Evolutionary conservation across 108 stramenopile genomes (phyloP).

Genomic region (Aurantiochytrium sp.): DNA sequence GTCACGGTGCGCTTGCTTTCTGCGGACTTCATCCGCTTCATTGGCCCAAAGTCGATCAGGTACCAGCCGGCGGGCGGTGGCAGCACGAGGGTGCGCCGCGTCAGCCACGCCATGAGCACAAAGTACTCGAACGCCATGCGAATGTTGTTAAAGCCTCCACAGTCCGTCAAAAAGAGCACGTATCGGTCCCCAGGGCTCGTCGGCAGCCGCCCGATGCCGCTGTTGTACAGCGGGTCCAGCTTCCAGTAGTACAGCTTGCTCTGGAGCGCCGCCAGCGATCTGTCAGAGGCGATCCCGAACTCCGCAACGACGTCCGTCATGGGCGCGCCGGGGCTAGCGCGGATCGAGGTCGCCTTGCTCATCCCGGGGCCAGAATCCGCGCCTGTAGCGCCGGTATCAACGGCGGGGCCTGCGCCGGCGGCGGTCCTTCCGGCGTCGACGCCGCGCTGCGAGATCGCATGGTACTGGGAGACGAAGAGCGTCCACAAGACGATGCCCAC

Average conservation of each 20-base stretch:
- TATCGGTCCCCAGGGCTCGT: not conserved
- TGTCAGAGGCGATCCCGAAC: not conserved
- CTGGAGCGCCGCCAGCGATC: not conserved
- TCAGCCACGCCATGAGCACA: conserved; percentile 27
- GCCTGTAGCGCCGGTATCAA: not conserved
- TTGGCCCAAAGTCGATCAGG: conserved; percentile 1
- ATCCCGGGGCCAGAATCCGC: not conserved
- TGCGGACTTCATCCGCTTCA: not conserved
- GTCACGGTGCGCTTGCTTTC: not conserved
- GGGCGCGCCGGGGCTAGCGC: not conserved
- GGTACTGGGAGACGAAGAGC: not conserved
- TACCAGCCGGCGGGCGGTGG: conserved; percentile 11
- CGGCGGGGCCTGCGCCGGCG: not conserved
- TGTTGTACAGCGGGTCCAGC: conserved; percentile 6
- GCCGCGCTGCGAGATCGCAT: not conserved
- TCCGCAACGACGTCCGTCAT: not conserved
- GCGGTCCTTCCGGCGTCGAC: not conserved
- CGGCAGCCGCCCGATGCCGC: not conserved
- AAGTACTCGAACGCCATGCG: conserved; percentile 30
- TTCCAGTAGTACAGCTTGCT: conserved; percentile 17
- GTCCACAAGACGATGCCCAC: not conserved
- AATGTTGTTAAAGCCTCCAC: conserved; percentile 23
- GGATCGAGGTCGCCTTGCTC: not conserved
- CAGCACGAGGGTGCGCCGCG: not conserved
- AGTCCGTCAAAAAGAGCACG: not conserved